Conservation (phyloP, 2,329 filamentous ascomycete species). For the Chrysoporthe puriensis region DNA sequence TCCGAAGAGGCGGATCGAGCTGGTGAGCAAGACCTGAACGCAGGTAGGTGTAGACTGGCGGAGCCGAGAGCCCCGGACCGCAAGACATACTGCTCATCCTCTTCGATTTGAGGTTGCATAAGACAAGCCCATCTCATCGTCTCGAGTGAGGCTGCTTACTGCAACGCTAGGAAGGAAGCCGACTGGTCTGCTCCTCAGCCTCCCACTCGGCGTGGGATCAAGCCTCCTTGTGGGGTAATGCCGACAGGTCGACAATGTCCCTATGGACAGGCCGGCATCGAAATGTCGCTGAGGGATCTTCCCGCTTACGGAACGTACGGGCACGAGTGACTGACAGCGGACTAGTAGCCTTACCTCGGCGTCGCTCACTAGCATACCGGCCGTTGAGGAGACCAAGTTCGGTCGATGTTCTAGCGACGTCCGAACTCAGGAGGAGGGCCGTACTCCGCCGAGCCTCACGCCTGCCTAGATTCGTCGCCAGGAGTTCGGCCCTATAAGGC, state of each 20-base stretch:
- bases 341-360: conserved; percentile 4
- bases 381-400: not conserved
- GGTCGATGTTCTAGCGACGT: not conserved
- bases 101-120: not conserved
- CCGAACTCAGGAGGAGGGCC: not conserved
- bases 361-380: conserved; percentile 1
- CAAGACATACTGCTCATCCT: not conserved
- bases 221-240: conserved; percentile 11
- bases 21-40: not conserved
- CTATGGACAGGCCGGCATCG: not conserved
- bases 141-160: conserved; percentile 11
- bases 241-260: not conserved
- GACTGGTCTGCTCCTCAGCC: conserved; percentile 15
- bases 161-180: conserved; percentile 18
- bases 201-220: not conserved
- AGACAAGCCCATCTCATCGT: not conserved
- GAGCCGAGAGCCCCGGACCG: not conserved
- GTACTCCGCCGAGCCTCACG: conserved; percentile 7
- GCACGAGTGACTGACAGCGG: not conserved
- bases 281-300: not conserved
- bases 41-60: not conserved
- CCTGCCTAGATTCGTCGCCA: not conserved
- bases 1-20: not conserved
- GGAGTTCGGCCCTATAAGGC: not conserved
- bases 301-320: not conserved